Base-by-base conservation (phyloP, 768 basidiomycete species). In the Tubosaeta brunneosetosa region DNA sequence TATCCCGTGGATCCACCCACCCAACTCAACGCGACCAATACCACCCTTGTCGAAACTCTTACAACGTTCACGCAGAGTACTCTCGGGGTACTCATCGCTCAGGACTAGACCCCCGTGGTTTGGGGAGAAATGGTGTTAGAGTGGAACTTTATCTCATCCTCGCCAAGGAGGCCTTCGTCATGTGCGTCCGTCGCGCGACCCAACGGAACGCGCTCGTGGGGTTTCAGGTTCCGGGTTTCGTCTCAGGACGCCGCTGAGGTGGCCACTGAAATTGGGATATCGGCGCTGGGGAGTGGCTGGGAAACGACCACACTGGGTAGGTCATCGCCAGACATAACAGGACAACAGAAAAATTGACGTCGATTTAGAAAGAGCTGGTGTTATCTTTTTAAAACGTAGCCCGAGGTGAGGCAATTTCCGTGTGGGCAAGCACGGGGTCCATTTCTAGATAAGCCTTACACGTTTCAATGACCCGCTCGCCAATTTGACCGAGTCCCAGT, bases 41-140 rank as follows among this genome's bases (percentile, higher is more conserved):
- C 71, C 62, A 87, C 82, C 1, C 61, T 94, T 10, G 74, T 81
- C 33, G 70, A 86, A 49, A n/a, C n/a, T 0, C 68, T 94, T 36
- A 74, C 80, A 57, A 59, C 63, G 2, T 93, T 92, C 60, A 82
- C 80, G 0, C 66, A 78, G 49, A 74, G 73, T 1, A 83, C 82
- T 1, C 90, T 91, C 64, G 65, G 61, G 0, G 77, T 79, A 3
- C 67, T 93, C 44, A 71, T 66, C 8, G 67, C 68, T 0, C 61
- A 76, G 1, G 84, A 83, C 0, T 92, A 92, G 70, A 85, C 79
- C 0, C 84, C 89, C 2, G 82, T 91, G 31, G 89, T 93, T 6
- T 92, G 89, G 86, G 84, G 93, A 73, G 82, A 83, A 55, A 78
- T 82, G 77, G 69, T 74, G 10, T 50, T 73, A n/a, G 29, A 60